Evolutionary conservation across 2,329 filamentous ascomycete species (phyloP), one percentile per base, ranked within the genome.

Genomic region (Cladorrhinum sp.): DNA sequence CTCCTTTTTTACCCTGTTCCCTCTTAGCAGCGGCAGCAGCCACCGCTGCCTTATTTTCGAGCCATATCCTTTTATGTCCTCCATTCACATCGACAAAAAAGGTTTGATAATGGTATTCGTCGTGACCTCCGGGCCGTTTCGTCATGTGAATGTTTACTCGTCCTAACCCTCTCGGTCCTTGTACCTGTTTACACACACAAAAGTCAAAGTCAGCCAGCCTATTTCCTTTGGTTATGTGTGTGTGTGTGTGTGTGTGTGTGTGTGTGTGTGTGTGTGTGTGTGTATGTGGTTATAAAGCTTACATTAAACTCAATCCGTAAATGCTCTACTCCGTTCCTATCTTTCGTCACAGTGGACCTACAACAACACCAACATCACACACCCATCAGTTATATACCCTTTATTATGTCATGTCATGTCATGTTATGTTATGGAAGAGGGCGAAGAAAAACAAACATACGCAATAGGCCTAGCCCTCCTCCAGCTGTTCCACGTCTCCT

Each of bases 281-380:
- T n/a, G n/a, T n/a, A n/a, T n/a, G n/a, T n/a, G n/a, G n/a, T n/a
- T n/a, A n/a, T n/a, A n/a, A n/a, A n/a, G 73, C 85, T 68, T 76
- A 90, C 89, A 72, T 95, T 86, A 73, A 97, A 97, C 67, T 92
- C 87, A 83, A 97, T 92, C 65, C 86, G 78, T 64, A 97, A 73
- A 73, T 97, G 92, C 64, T 96, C 88, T 20, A 86, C 87, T 3
- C 93, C 93, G 63, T 86, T 81, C 10, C 82, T 77, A 71, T 97
- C 93, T 6, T 83, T 91, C 63, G 85, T 85, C 21, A 85, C 77
- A 0, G 82, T 86, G 1, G 88, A 89, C 3, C 87, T 90, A 64
- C 1, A 50, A n/a, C 54, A n/a, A 76, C 57, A 67, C 49, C 2
- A 50, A 12, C 21, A 50, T 50, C 20, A 28, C 9, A 28, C 26